Evolutionary conservation across 495 filamentous ascomycete genomes (phyloP).

Genomic region (Hypomontagnella monticulosa): DNA sequence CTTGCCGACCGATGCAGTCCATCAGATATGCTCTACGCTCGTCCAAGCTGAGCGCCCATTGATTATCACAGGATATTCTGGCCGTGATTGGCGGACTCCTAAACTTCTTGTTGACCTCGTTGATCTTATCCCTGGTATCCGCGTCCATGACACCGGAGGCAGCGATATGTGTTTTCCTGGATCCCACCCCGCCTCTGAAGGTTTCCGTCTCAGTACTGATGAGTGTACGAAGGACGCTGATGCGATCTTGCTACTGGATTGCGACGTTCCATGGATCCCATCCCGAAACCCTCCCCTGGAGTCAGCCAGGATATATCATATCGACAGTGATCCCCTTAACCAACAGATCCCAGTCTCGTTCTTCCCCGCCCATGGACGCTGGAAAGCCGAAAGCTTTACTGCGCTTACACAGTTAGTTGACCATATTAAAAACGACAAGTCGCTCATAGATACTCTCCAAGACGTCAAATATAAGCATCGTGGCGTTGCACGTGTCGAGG

Average conservation of each 20-base stretch:
- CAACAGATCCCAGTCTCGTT: constrained; percentile 72
- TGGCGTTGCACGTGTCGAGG: constrained; percentile 10
- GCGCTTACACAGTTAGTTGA: constrained; percentile 48
- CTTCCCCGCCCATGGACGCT: constrained; percentile 50
- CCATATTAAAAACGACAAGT: constrained; percentile 30
- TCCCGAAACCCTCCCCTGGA: constrained; percentile 60
- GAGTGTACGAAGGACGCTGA: constrained; percentile 73
- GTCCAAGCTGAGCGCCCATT: constrained; percentile 71
- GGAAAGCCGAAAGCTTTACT: constrained; percentile 50
- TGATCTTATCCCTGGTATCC: constrained; percentile 68
- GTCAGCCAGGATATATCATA: constrained; percentile 68
- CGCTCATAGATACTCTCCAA: constrained; percentile 13
- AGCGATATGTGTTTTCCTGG: constrained; percentile 82
- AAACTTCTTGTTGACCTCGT: constrained; percentile 70
- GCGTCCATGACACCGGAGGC: constrained; percentile 77
- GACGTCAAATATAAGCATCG: constrained; percentile 31
- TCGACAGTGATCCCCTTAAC: constrained; percentile 77
- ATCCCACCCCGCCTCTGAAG: constrained; percentile 69
- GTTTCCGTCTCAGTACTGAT: constrained; percentile 71
- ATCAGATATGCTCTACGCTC: constrained; percentile 66
- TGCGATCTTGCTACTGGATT: constrained; percentile 79
- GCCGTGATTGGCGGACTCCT: constrained; percentile 67
- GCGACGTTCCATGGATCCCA: constrained; percentile 79
- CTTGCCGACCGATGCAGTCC: constrained; percentile 65
- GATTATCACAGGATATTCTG: constrained; percentile 74